Conservation (phyloP, 1,284 basidiomycete species). For the Cerioporus squamosus region DNA sequence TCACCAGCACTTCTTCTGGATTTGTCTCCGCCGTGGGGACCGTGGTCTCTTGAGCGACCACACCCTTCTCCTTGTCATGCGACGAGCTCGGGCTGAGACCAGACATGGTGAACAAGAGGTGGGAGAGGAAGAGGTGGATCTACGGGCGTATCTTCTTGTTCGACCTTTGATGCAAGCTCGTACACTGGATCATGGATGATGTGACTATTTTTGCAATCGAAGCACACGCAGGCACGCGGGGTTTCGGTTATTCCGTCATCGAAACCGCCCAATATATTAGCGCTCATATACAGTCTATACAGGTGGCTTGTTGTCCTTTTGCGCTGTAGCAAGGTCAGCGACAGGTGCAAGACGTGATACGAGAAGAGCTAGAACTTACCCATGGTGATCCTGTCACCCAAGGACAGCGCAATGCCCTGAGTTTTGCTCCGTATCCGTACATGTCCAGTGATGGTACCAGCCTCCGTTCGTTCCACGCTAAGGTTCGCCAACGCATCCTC, state of each 20-base stretch:
- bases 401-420: slow-evolving; percentile 91
- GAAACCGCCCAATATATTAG: slow-evolving; percentile 17
- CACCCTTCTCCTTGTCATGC: slow-evolving; percentile 32
- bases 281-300: slow-evolving; percentile 34
- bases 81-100: slow-evolving; percentile 15
- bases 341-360: neutral
- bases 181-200: neutral
- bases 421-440: slow-evolving; percentile 94
- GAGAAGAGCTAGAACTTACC: slow-evolving; percentile 47
- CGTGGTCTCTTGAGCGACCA: slow-evolving; percentile 8
- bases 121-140: neutral
- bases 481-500: slow-evolving; percentile 98
- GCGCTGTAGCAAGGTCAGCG: slow-evolving; percentile 43
- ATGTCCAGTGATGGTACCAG: slow-evolving; percentile 85
- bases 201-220: slow-evolving; percentile 27
- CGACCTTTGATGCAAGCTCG: neutral
- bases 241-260: neutral
- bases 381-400: slow-evolving; percentile 94
- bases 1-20: slow-evolving; percentile 39
- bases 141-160: neutral
- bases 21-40: slow-evolving; percentile 10
- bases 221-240: neutral
- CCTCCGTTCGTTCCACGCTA: slow-evolving; percentile 89
- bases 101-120: slow-evolving; percentile 22
- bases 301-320: slow-evolving; percentile 66